Evolutionary conservation across 192 early-diverging fungal genomes (phyloP).

Genomic region (Chytriomyces hyalinus): DNA sequence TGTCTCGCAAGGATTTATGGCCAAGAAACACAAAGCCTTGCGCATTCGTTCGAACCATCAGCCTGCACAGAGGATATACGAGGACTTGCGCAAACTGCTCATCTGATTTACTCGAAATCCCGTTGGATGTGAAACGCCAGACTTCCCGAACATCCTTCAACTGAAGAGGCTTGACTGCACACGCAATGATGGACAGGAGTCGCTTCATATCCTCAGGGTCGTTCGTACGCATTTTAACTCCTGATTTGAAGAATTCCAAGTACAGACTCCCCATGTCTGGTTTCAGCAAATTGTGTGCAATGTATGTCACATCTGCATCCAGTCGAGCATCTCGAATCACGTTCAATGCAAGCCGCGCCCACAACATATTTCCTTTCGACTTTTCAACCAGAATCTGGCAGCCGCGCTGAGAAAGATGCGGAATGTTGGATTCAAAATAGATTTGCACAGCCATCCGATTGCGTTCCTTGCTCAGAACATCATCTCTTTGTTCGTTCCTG

Average conservation of each 20-base stretch:
- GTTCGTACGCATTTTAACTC: background rate
- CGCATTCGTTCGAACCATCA: background rate
- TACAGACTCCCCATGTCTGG: background rate
- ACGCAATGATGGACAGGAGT: background rate
- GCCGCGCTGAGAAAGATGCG: background rate
- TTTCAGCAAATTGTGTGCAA: background rate
- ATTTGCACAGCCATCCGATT: background rate
- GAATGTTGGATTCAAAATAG: background rate
- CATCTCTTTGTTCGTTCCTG: too few species aligned
- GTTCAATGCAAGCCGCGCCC: background rate
- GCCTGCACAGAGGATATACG: background rate
- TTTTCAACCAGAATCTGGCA: background rate
- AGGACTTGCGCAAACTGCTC: background rate
- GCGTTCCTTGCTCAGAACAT: too few species aligned
- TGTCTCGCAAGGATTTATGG: background rate
- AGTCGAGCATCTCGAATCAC: background rate
- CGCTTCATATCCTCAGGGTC: background rate
- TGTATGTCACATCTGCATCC: conserved; percentile 9
- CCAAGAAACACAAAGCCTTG: background rate
- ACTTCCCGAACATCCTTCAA: background rate
- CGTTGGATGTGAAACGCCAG: background rate
- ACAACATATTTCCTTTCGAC: background rate
- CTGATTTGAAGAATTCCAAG: background rate
- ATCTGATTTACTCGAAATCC: background rate
- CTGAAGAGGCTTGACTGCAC: background rate